phyloP scores from a whole-genome alignment of 805 yeast genomes.

The Candida ipomoeae region DNA sequence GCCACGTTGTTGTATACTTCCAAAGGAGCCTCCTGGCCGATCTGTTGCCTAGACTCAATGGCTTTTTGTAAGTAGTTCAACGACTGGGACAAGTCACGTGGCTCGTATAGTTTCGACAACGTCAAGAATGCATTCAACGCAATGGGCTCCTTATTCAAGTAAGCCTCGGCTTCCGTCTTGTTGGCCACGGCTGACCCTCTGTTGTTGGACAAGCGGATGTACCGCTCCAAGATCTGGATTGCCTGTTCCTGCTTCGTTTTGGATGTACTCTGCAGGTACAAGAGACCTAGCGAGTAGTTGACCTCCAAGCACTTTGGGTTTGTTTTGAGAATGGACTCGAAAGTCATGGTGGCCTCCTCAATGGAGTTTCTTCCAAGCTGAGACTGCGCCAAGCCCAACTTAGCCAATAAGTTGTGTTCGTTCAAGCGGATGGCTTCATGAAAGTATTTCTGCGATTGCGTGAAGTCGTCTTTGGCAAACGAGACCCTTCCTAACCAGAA shows the following conservation, averaged over 20 bases:
- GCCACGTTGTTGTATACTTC: slow-evolving; percentile 81
- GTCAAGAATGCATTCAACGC: slow-evolving; percentile 62
- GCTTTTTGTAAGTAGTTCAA: slow-evolving; percentile 60
- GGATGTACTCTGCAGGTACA: slow-evolving; percentile 53
- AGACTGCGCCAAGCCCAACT: slow-evolving; percentile 82
- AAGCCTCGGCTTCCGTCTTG: slow-evolving; percentile 19
- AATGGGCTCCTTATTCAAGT: slow-evolving; percentile 49
- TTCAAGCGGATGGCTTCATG: slow-evolving; percentile 66
- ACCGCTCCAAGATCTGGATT: slow-evolving; percentile 61
- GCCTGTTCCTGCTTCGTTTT: slow-evolving; percentile 49
- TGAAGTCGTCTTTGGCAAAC: slow-evolving; percentile 55
- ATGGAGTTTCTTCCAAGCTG: slow-evolving; percentile 67
- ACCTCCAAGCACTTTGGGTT: slow-evolving; percentile 72
- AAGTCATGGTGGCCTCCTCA: slow-evolving; percentile 82
- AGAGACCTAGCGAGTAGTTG: slow-evolving; percentile 67
- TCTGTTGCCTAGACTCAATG: slow-evolving; percentile 44
- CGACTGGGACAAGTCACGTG: slow-evolving; percentile 61
- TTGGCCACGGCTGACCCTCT: slow-evolving; percentile 29
- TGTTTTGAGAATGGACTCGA: slow-evolving; percentile 66
- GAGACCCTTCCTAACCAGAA: slow-evolving; percentile 86
- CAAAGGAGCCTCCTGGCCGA: slow-evolving; percentile 45
- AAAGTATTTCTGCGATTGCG: slow-evolving; percentile 68
- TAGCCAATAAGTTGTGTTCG: slow-evolving; percentile 63
- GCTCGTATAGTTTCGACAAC: slow-evolving; percentile 68
- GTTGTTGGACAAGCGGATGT: slow-evolving; percentile 58